phyloP scores from a whole-genome alignment of 345 rosid genomes.

The Rhodamnia rubescens region DNA sequence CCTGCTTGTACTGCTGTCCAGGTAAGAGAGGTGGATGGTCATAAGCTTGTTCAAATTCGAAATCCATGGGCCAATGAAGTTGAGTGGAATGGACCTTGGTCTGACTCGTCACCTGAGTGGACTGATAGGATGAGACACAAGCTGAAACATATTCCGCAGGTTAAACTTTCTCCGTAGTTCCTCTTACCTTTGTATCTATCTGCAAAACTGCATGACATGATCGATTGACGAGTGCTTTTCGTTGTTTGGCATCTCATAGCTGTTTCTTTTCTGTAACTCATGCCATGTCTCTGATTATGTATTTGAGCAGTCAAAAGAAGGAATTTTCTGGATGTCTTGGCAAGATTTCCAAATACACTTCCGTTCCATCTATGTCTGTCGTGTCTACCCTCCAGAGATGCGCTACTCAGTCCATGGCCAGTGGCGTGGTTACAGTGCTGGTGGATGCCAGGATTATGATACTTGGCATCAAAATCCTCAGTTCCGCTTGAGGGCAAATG shows the following conservation, averaged over 20 bases:
- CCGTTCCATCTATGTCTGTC: constrained; percentile 96
- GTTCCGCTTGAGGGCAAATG: constrained; percentile 81
- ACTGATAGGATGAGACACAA: constrained; percentile 97
- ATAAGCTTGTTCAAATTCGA: constrained; percentile 96
- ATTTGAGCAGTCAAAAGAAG: constrained; percentile 83
- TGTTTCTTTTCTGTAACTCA: neutral
- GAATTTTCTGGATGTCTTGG: constrained; percentile 99
- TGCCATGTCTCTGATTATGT: neutral
- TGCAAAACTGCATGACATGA: neutral
- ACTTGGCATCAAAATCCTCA: constrained; percentile 99
- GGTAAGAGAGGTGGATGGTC: constrained; percentile 99
- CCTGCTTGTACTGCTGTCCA: constrained; percentile 13
- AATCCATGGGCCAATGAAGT: constrained; percentile 99
- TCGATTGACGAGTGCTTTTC: neutral
- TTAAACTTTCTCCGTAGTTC: constrained; percentile 4
- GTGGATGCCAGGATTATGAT: constrained; percentile 98
- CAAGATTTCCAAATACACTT: constrained; percentile 99
- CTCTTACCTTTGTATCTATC: neutral
- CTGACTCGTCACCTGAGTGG: constrained; percentile 95
- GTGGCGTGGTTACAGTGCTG: constrained; percentile 96
- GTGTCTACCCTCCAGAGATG: constrained; percentile 97
- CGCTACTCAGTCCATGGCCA: constrained; percentile 93
- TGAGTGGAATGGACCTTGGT: constrained; percentile 99
- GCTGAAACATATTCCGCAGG: constrained; percentile 91
- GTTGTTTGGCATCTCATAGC: neutral